Conservation (phyloP, 2,329 filamentous ascomycete species). For the Colletotrichum limetticola region DNA sequence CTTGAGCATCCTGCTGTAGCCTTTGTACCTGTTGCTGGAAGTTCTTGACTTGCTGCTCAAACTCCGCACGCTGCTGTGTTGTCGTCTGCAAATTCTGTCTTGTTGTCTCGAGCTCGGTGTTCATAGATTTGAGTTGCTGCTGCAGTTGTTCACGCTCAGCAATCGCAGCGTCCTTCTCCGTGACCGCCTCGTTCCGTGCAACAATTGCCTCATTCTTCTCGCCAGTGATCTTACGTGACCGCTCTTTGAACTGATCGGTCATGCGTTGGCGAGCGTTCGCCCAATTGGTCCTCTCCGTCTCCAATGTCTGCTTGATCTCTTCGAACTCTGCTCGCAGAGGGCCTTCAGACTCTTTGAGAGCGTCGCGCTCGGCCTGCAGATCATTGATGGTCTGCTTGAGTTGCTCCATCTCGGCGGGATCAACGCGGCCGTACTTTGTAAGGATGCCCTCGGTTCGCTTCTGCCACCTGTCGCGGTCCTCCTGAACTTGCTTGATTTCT, state of each 20-base stretch:
- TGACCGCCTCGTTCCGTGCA: slow-evolving; percentile 63
- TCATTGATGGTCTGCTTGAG: slow-evolving; percentile 81
- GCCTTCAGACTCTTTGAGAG: slow-evolving; percentile 60
- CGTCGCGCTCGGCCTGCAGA: slow-evolving; percentile 73
- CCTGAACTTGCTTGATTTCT: slow-evolving; percentile 87
- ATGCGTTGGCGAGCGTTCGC: slow-evolving; percentile 62
- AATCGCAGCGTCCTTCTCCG: slow-evolving; percentile 58
- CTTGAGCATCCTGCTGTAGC: slow-evolving; percentile 47
- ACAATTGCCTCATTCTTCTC: slow-evolving; percentile 63
- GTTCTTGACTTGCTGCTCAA: slow-evolving; percentile 55
- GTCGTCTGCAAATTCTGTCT: slow-evolving; percentile 47
- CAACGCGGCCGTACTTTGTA: slow-evolving; percentile 94
- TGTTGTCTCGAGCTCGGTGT: slow-evolving; percentile 65
- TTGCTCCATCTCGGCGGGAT: slow-evolving; percentile 91
- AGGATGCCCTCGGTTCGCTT: slow-evolving; percentile 96
- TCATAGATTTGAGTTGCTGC: slow-evolving; percentile 58
- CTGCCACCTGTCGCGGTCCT: slow-evolving; percentile 94
- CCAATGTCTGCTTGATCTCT: slow-evolving; percentile 62
- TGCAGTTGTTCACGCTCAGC: slow-evolving; percentile 67
- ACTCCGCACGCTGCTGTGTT: slow-evolving; percentile 45
- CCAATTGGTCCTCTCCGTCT: slow-evolving; percentile 67
- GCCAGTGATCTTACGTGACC: slow-evolving; percentile 63
- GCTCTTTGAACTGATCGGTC: slow-evolving; percentile 72
- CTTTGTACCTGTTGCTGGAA: slow-evolving; percentile 55
- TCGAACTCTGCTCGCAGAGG: slow-evolving; percentile 65